A percentile compares a stretch with the other conserved stretches of the same genome.
These are phyloP conservation scores for Phytophthora sp. DNA, from an alignment of 352 stramenopile genomes.

Conservation along the genomic window DNA sequence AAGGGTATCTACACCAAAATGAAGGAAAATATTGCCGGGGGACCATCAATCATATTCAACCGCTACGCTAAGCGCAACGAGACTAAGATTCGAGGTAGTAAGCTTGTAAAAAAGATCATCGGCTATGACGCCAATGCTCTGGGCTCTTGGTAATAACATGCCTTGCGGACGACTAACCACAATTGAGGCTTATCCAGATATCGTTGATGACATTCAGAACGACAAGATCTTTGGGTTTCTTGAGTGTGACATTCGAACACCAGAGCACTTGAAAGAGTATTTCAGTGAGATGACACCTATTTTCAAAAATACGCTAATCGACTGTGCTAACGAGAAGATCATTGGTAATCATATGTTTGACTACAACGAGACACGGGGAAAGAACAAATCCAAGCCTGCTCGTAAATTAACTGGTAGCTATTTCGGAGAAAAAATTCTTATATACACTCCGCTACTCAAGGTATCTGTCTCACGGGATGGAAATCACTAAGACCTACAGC, in stretches of 20 bases:
- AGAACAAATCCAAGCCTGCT: background rate
- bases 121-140: background rate
- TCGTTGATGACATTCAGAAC: background rate
- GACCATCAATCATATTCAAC: too few species aligned
- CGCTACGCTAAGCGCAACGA: background rate
- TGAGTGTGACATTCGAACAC: constrained; percentile 5
- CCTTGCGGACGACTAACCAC: background rate
- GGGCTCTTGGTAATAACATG: background rate
- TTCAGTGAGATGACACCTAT: constrained; percentile 8
- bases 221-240: background rate
- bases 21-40: background rate
- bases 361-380: background rate
- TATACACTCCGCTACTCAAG: background rate
- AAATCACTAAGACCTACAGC: background rate
- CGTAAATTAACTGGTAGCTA: background rate
- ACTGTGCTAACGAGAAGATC: background rate
- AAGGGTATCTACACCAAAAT: background rate
- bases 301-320: background rate
- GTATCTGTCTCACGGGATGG: background rate
- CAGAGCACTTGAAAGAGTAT: background rate
- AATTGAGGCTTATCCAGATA: background rate
- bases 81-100: background rate
- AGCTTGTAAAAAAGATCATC: background rate
- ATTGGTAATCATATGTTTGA: background rate
- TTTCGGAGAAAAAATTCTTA: constrained; percentile 1